These are phyloP conservation scores for Nannochloropsis oceanica DNA, from an alignment of 108 stramenopile species.

Conservation along the genomic window DNA sequence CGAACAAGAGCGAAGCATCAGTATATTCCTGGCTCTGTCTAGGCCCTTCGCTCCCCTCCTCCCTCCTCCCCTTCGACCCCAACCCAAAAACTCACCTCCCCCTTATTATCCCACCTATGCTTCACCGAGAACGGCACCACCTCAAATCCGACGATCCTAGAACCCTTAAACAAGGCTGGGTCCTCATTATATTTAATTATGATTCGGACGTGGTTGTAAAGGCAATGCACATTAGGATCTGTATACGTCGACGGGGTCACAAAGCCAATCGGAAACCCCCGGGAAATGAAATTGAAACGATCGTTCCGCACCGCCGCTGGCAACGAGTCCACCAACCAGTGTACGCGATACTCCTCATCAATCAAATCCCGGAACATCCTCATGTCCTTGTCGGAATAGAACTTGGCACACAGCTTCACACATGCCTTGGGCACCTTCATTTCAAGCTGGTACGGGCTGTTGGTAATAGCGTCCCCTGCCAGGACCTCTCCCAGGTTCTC, in stretches of 20 bases:
- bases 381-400: conserved; percentile 23
- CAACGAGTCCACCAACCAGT: conserved; percentile 44
- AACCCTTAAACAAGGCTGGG: conserved; percentile 48
- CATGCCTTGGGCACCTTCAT: conserved; percentile 3
- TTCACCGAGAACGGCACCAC: conserved; percentile 57
- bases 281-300: conserved; percentile 47
- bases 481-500: conserved; percentile 33
- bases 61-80: conserved; percentile 48
- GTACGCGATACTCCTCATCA: conserved; percentile 81
- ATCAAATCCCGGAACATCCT: conserved; percentile 53
- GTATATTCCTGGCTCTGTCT: too few species aligned
- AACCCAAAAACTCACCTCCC: conserved; percentile 30
- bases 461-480: conserved; percentile 17
- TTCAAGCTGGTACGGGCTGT: conserved; percentile 11
- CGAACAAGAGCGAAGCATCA: neutral
- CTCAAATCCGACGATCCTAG: conserved; percentile 84
- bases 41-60: conserved; percentile 13
- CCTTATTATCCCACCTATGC: conserved; percentile 38
- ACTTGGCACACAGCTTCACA: neutral
- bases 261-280: conserved; percentile 67
- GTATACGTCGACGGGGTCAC: neutral
- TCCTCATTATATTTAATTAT: conserved; percentile 53
- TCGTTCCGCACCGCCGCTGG: conserved; percentile 48
- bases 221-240: conserved; percentile 38
- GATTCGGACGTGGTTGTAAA: conserved; percentile 81